Base-by-base conservation (phyloP, 2,329 filamentous ascomycete species). In the Aureobasidium sp. region DNA sequence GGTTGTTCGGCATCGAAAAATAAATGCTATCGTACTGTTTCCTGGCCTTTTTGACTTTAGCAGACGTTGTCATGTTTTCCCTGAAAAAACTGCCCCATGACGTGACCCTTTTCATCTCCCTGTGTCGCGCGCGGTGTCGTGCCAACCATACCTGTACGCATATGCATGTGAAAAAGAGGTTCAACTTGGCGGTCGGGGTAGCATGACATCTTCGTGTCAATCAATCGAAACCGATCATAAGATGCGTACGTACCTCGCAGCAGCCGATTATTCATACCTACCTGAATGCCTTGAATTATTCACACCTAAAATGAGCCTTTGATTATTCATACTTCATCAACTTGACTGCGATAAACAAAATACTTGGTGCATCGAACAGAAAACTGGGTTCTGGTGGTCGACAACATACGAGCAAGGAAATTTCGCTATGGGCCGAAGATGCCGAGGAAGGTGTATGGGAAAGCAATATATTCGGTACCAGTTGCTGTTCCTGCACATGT, bases 1-100 rank as follows among this genome's bases (percentile, higher is more conserved):
- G 36, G 27, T 53, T 29, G 26, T 46, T 46, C 53, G 41, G 53
- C 53, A 57, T 57, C 53, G 53, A 57, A 20, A 55, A 36, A 24
- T 27, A 46, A 34, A n/a, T 32, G 41, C 53, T 27, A 34, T 34
- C 15, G 17, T 26, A n/a, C 39, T 44, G 8, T n/a, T 57, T 46
- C n/a, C 7, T n/a, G 27, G 24, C 24, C 20, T 9, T 26, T 44
- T 36, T 34, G 27, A 9, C 39, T 57, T 32, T 57, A 17, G 36
- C 36, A 53, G 24, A 37, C 50, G 20, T 41, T 53, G 50, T 39
- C n/a, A 36, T 20, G 47, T 51, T 24, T 34, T 51, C 29, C n/a
- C 36, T 41, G 24, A 1, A 15, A n/a, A 41, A 41, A n/a, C 9
- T 34, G 10, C 1, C 46, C 20, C 29, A 53, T 53, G 50, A 53